phyloP scores from a whole-genome alignment of 75 land plant genomes.

The Adiantum capillusveneris region DNA sequence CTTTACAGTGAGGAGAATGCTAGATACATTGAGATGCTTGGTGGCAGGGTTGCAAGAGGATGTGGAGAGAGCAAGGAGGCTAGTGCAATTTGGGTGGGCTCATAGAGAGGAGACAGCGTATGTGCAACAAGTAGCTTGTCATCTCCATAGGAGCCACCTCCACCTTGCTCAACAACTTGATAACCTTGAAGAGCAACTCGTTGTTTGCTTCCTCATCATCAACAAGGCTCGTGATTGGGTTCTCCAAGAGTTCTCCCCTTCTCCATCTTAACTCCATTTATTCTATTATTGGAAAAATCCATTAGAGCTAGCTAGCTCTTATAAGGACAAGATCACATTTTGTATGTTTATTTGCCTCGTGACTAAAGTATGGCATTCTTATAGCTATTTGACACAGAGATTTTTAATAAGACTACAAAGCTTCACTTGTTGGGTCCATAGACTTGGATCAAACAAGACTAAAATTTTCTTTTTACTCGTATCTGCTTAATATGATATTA shows the following conservation, averaged over 20 bases:
- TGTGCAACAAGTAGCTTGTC: conserved; percentile 30
- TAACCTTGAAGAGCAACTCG: conserved; percentile 44
- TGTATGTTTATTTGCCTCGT: too few relatives aligned
- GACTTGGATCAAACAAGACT: too few relatives aligned
- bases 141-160: conserved; percentile 21
- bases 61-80: conserved; percentile 18
- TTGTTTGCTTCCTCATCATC: conserved; percentile 33
- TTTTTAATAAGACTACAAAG: too few relatives aligned
- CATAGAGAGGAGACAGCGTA: conserved; percentile 8
- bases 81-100: conserved; percentile 11
- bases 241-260: conserved; percentile 28
- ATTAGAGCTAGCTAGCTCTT: too few relatives aligned
- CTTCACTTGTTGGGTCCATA: too few relatives aligned
- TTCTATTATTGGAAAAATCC: too few relatives aligned
- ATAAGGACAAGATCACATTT: too few relatives aligned
- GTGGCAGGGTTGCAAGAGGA: conserved; percentile 28
- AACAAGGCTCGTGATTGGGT: conserved; percentile 36
- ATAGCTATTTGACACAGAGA: too few relatives aligned
- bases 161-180: conserved; percentile 15
- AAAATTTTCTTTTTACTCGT: too few relatives aligned
- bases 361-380: too few relatives aligned
- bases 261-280: too few relatives aligned
- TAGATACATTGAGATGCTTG: conserved; percentile 37
- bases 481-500: too few relatives aligned
- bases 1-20: conserved; percentile 25